Conservation (phyloP, 2,329 filamentous ascomycete species). For the Colletotrichum incanum region DNA sequence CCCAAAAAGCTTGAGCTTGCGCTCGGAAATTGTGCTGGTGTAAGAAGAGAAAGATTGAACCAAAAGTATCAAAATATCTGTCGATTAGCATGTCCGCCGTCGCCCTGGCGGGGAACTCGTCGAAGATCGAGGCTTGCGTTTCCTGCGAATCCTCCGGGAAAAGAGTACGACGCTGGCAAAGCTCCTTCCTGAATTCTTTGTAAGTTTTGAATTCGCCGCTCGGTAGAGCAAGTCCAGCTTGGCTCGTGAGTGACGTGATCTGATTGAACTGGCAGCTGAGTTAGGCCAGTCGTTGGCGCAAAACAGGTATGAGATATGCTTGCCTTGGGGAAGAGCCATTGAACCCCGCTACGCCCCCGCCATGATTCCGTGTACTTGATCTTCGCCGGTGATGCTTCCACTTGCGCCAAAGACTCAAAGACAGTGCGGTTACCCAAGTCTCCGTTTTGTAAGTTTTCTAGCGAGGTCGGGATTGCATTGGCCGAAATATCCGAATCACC, state of each 20-base stretch:
- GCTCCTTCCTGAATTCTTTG: background rate
- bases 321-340: conserved; percentile 2
- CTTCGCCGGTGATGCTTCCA: background rate
- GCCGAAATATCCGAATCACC: background rate
- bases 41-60: background rate
- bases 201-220: background rate
- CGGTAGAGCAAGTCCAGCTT: background rate
- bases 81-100: conserved; percentile 68
- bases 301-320: too few relatives aligned
- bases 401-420: background rate
- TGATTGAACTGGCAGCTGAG: background rate
- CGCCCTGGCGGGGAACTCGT: conserved; percentile 56
- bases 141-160: background rate
- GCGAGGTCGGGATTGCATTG: background rate
- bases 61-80: conserved; percentile 40
- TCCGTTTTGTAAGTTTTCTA: background rate
- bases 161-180: background rate
- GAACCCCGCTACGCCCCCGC: background rate
- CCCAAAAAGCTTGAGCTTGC: conserved; percentile 65
- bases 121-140: conserved; percentile 2
- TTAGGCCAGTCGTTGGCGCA: background rate
- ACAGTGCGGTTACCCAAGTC: background rate
- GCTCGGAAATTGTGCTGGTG: conserved; percentile 47
- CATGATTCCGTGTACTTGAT: background rate
- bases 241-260: background rate